Base-by-base conservation (phyloP, 1,139 yeast species). In the Scheffersomyces titani region DNA sequence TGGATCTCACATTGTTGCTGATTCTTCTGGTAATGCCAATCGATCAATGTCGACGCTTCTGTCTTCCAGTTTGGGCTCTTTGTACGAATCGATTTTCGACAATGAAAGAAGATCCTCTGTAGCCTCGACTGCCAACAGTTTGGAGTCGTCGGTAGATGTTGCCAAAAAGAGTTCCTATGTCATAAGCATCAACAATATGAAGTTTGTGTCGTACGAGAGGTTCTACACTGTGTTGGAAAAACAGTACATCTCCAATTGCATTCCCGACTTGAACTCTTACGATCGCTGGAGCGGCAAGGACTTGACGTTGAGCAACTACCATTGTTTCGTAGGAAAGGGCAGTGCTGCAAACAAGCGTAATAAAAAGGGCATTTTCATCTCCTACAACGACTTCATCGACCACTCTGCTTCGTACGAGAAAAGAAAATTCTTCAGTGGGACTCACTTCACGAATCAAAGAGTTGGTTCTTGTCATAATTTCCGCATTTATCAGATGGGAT, bases 251-350 rank as follows among this genome's bases (percentile, higher is more conserved):
- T 71, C 75, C 54, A 73, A 74, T 57, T 77, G 83, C 62, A 65
- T 78, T 22, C 81, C 82, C 3, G 70, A 65, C 52, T 69, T 79
- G 55, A 77, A 77, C 59, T 73, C 81, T 16, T 78, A 59, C 60
- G 83, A 78, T 61, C 72, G 66, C 56, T 79, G 83, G 83, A 66
- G 60, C 50, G 77, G 78, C 5, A 63, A 59, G 51, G 57, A 61
- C 44, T 55, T 78, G 16, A 76, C 80, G 1, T 58, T 79, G 16
- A 72, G 80, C 47, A 71, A 75, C 58, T 72, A 56, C 57, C 61
- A 66, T 40, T 54, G 55, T n/a, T 71, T 72, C 52, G 51, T 66
- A 6, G 65, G 64, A 1, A 30, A 11, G 16, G 40, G 16, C 40
- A 30, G 16, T 4, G 13, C 40, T 2, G 13, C 13, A 30, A 16